A percentile compares a stretch with the other conserved stretches of the same genome.
Evolutionary conservation across 768 basidiomycete species (phyloP).

Genomic region (Goffeauzyma gilvescens): DNA sequence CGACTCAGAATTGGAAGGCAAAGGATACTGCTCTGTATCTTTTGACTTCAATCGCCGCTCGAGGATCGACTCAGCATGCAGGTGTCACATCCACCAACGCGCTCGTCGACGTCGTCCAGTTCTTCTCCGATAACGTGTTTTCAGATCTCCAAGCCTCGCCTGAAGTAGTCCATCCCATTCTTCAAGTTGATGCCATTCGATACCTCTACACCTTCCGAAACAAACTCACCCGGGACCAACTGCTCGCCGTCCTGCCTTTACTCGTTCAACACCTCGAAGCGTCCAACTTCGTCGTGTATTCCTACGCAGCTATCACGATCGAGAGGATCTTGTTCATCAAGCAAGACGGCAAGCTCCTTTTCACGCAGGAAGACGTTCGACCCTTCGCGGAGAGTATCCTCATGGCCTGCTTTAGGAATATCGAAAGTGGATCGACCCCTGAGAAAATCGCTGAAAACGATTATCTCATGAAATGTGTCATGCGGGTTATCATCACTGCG

Average conservation of each 20-base stretch:
- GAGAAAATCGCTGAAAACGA: constrained; percentile 95
- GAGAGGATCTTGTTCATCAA: constrained; percentile 85
- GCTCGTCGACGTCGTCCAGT: constrained; percentile 80
- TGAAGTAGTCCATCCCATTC: constrained; percentile 60
- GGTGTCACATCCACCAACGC: constrained; percentile 87
- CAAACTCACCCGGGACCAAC: constrained; percentile 86
- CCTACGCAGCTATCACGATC: constrained; percentile 95
- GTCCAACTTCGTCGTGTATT: constrained; percentile 75
- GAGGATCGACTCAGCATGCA: constrained; percentile 69
- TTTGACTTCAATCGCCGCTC: constrained; percentile 77
- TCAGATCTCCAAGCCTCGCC: constrained; percentile 57
- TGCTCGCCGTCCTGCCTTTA: constrained; percentile 72
- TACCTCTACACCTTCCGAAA: constrained; percentile 91
- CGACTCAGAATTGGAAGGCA: constrained; percentile 55
- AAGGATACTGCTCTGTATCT: constrained; percentile 89
- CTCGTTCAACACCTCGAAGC: constrained; percentile 65
- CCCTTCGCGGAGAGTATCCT: constrained; percentile 56
- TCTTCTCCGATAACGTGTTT: constrained; percentile 82
- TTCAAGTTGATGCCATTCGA: constrained; percentile 90
- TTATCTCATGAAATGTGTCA: constrained; percentile 88
- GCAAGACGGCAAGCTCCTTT: constrained; percentile 51
- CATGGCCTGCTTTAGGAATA: constrained; percentile 51
- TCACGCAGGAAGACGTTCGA: constrained; percentile 68
- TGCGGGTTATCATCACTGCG: constrained; percentile 83
- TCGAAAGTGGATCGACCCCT: constrained; percentile 57